Conservation (phyloP, 148 eudicot genomes). For the Simmondsia chinensis region DNA sequence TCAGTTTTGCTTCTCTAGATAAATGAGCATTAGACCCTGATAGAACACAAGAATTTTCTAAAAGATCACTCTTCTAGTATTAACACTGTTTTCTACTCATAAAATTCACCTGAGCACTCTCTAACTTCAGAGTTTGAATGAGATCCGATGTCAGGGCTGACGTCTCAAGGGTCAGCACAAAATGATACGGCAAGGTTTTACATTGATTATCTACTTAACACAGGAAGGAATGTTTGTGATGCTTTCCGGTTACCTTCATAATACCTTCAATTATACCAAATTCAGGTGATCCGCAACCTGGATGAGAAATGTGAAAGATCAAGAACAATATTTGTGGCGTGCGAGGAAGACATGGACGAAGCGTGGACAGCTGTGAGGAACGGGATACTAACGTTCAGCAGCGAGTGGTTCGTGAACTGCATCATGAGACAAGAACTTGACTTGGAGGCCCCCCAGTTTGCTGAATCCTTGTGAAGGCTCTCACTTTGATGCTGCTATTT, state of each 20-base stretch:
- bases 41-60: too few species aligned
- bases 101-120: too few species aligned
- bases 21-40: too few species aligned
- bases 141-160: too few species aligned
- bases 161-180: too few species aligned
- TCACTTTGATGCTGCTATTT: not conserved
- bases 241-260: not conserved
- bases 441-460: constrained; percentile 83
- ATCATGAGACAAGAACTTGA: constrained; percentile 90
- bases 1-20: too few species aligned
- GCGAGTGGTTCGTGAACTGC: constrained; percentile 87
- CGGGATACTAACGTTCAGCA: constrained; percentile 58
- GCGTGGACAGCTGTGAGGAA: constrained; percentile 53
- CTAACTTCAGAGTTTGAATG: too few species aligned
- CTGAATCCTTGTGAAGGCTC: constrained; percentile 56
- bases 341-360: constrained; percentile 87
- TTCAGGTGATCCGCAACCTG: constrained; percentile 40
- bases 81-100: too few species aligned
- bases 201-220: not conserved
- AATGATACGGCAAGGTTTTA: not conserved
- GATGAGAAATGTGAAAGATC: constrained; percentile 30
- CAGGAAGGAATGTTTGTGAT: not conserved
- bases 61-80: too few species aligned
- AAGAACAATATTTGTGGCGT: constrained; percentile 53
- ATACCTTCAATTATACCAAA: not conserved